Percentiles rank a stretch among this genome's conserved stretches.
phyloP scores from a whole-genome alignment of 1,284 basidiomycete species.

The Amylostereum areolatum region DNA sequence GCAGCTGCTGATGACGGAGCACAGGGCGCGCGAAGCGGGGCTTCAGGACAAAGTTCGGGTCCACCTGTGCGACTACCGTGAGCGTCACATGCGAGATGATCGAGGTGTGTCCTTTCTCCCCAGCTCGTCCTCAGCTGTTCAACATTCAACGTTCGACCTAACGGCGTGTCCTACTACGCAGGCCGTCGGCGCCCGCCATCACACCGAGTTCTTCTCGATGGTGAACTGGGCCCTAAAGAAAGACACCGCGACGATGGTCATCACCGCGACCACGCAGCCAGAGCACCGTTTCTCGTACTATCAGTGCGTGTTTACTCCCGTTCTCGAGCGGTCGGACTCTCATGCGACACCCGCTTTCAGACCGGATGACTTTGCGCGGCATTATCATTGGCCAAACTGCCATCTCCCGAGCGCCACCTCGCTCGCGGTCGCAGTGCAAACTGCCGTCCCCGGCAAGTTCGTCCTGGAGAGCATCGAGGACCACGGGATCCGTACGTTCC shows the following conservation, averaged over 20 bases:
- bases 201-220: conserved; percentile 25
- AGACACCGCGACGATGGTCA: conserved; percentile 32
- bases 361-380: conserved; percentile 37
- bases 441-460: conserved; percentile 28
- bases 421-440: conserved; percentile 17
- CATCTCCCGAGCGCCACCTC: conserved; percentile 35
- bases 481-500: conserved; percentile 30
- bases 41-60: conserved; percentile 33
- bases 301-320: conserved; percentile 15
- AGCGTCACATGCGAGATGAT: conserved; percentile 45
- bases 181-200: conserved; percentile 12
- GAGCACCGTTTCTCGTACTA: conserved; percentile 28
- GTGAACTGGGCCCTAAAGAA: conserved; percentile 39
- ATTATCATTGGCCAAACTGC: conserved; percentile 43
- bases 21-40: conserved; percentile 31
- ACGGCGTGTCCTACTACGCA: neutral
- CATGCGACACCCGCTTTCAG: conserved; percentile 15
- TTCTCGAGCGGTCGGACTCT: neutral
- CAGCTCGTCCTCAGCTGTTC: neutral
- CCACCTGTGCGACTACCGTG: conserved; percentile 41
- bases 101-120: conserved; percentile 34
- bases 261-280: conserved; percentile 47
- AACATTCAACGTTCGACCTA: no score
- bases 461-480: conserved; percentile 36
- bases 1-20: conserved; percentile 39